Evolutionary conservation across 768 basidiomycete species (phyloP).

Genomic region (Lentinula lateritia): DNA sequence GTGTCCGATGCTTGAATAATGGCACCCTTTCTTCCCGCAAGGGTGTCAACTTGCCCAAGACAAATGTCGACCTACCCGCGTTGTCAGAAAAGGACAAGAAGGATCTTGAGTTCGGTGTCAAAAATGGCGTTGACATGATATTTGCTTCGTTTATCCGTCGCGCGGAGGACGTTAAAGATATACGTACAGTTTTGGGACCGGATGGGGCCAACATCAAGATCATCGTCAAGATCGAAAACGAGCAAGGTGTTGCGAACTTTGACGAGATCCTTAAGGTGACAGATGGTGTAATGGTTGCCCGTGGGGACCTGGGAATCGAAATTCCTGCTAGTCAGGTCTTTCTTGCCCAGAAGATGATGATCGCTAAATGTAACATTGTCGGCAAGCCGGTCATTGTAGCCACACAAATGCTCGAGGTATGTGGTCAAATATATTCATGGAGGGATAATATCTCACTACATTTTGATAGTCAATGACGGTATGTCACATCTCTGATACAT

Average conservation of each 20-base stretch:
- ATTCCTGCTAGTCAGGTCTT: constrained; percentile 99
- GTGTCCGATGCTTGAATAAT: constrained; percentile 85
- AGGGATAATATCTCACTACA: constrained; percentile 9
- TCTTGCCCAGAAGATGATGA: constrained; percentile 99
- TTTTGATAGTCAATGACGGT: constrained; percentile 86
- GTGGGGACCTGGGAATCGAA: constrained; percentile 98
- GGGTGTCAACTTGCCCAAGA: constrained; percentile 99
- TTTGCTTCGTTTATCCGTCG: constrained; percentile 99
- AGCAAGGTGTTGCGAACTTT: constrained; percentile 98
- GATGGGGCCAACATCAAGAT: constrained; percentile 97
- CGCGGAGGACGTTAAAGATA: constrained; percentile 89
- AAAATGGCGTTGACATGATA: constrained; percentile 98
- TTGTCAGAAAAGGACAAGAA: constrained; percentile 98
- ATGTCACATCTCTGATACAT: constrained; percentile 15
- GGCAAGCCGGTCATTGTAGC: constrained; percentile 99
- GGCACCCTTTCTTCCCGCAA: constrained; percentile 94
- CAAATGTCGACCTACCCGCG: constrained; percentile 94
- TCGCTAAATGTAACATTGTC: constrained; percentile 95
- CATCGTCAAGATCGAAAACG: constrained; percentile 99
- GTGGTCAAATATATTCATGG: constrained; percentile 10
- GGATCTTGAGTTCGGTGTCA: constrained; percentile 90
- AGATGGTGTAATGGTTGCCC: constrained; percentile 99
- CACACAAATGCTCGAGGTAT: constrained; percentile 97
- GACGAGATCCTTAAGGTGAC: constrained; percentile 94
- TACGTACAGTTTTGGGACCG: constrained; percentile 88